These are phyloP conservation scores for Pogostemon cablin DNA, from an alignment of 257 asterid genomes.

Conservation along the genomic window DNA sequence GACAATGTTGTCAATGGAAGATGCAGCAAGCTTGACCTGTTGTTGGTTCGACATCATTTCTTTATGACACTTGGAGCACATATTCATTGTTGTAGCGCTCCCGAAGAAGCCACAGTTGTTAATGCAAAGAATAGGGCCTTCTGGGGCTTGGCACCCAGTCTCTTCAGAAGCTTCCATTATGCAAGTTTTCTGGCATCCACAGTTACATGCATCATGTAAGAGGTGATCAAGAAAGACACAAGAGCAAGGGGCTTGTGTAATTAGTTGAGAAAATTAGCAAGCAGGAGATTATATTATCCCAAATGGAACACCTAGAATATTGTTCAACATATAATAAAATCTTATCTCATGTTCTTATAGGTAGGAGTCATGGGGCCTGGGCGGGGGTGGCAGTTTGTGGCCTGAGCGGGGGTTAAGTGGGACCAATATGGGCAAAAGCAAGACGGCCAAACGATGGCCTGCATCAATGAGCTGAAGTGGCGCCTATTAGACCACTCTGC, in stretches of 20 bases:
- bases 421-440: too few relatives aligned
- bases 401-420: too few relatives aligned
- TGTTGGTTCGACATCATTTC: slow-evolving; percentile 50
- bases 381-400: too few relatives aligned
- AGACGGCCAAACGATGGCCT: too few relatives aligned
- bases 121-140: slow-evolving; percentile 60
- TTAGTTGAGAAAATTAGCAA: too few relatives aligned
- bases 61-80: slow-evolving; percentile 69
- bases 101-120: slow-evolving; percentile 72
- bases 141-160: slow-evolving; percentile 58
- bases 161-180: slow-evolving; percentile 62
- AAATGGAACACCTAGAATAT: too few relatives aligned
- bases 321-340: too few relatives aligned
- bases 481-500: too few relatives aligned
- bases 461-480: too few relatives aligned
- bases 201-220: not conserved
- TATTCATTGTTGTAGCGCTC: slow-evolving; percentile 61
- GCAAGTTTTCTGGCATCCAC: slow-evolving; percentile 29
- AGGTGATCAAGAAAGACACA: not conserved
- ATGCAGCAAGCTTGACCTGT: slow-evolving; percentile 50
- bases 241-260: not conserved
- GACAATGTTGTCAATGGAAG: slow-evolving; percentile 57
- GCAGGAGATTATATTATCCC: too few relatives aligned
- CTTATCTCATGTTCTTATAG: too few relatives aligned
- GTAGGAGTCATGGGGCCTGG: too few relatives aligned